Evolutionary conservation across 805 yeast species (phyloP), one percentile per base, ranked within the genome.

Genomic region (Candida saitoana): DNA sequence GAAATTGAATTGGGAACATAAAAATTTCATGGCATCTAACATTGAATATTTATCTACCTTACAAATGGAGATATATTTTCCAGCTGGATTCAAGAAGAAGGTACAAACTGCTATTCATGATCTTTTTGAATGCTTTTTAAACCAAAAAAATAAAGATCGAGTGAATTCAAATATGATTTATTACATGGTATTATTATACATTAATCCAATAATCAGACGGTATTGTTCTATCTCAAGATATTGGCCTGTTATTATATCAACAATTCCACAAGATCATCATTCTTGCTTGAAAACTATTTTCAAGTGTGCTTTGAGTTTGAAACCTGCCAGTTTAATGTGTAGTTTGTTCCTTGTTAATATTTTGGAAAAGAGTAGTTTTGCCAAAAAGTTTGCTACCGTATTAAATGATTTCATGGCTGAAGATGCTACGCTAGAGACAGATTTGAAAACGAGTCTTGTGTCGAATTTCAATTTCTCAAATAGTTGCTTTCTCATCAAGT

Each of bases 161-260:
- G 5, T 29, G n/a, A 29, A 29, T 29, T 29, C 32, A 29, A n/a
- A 12, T 24, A 15, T 24, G 14, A 24, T 24, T 8, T 14, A 35
- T 14, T n/a, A n/a, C 18, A 11, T 41, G 25, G 16, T 45, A n/a
- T 25, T 39, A n/a, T 12, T 42, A 15, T 11, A 37, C 16, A 33
- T 36, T 5, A 18, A 39, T 18, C 20, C 15, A 5, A 14, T n/a
- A 11, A n/a, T 39, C 6, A 35, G 25, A 18, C n/a, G 12, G 36
- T 31, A 19, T 15, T 18, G 16, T 20, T 19, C 45, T 11, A 14
- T 40, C 11, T 22, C 24, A 14, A 39, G 27, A 8, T 38, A 39
- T 18, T 46, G 49, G 49, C 41, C 41, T n/a, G 17, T 44, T n/a
- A 14, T 44, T 36, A 22, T 36, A 11, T 24, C 38, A 12, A 22